Evolutionary conservation across 768 basidiomycete species (phyloP).

Genomic region (Ramaria sp.): DNA sequence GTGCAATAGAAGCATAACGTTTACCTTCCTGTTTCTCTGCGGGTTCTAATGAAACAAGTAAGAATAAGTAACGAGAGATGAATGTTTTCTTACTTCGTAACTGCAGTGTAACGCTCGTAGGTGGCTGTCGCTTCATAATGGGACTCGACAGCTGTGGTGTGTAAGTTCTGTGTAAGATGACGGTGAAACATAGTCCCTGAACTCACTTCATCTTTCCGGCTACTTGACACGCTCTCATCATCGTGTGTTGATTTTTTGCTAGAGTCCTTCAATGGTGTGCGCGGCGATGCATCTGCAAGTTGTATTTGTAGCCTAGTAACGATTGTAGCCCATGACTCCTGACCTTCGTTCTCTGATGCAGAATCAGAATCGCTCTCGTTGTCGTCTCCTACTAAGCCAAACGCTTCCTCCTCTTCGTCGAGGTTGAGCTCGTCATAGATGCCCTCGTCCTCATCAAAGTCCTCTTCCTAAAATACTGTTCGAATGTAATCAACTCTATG

Average conservation of each 20-base stretch:
- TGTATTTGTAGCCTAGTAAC: slow-evolving; percentile 4
- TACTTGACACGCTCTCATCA: slow-evolving; percentile 64
- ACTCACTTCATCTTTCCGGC: slow-evolving; percentile 18
- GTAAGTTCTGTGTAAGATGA: not conserved
- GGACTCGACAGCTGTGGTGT: slow-evolving; percentile 34
- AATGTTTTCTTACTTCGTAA: slow-evolving; percentile 50
- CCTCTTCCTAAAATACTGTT: slow-evolving; percentile 61
- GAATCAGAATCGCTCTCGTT: slow-evolving; percentile 67
- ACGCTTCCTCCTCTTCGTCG: slow-evolving; percentile 93
- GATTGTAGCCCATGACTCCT: slow-evolving; percentile 5
- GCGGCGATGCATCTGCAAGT: slow-evolving; percentile 46
- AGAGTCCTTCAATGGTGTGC: slow-evolving; percentile 53
- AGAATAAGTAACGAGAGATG: not conserved
- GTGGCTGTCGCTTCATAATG: slow-evolving; percentile 62
- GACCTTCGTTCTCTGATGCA: slow-evolving; percentile 63
- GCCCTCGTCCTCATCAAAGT: slow-evolving; percentile 94
- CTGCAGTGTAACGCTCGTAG: slow-evolving; percentile 34
- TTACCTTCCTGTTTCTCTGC: slow-evolving; percentile 26
- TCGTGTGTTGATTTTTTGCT: slow-evolving; percentile 32
- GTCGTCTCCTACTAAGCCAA: slow-evolving; percentile 63
- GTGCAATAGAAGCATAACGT: not conserved
- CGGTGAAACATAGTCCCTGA: not conserved
- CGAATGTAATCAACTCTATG: slow-evolving; percentile 7
- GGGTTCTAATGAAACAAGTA: slow-evolving; percentile 33
- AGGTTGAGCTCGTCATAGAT: slow-evolving; percentile 97